phyloP scores from a whole-genome alignment of 345 rosid species.

The Anastatica hierochuntica region DNA sequence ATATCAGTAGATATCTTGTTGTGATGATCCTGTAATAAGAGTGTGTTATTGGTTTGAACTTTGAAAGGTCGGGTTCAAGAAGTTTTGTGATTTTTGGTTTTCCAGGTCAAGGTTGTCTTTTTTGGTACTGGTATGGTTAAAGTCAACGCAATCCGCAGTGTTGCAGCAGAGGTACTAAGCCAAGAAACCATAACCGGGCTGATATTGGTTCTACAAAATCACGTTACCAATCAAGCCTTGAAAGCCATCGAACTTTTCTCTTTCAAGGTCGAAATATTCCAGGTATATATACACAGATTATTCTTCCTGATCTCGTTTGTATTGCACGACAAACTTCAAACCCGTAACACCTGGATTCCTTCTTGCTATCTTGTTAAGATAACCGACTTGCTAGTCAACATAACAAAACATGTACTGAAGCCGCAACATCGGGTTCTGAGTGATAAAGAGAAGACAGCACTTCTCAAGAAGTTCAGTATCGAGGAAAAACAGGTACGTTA shows the following conservation, averaged over 20 bases:
- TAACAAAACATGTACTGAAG: conserved; percentile 72
- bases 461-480: conserved; percentile 51
- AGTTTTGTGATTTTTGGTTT: no score
- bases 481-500: conserved; percentile 98
- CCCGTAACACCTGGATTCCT: no score
- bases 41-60: no score
- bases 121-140: conserved; percentile 57
- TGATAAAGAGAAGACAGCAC: conserved; percentile 49
- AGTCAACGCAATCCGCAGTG: conserved; percentile 48
- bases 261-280: conserved; percentile 80
- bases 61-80: no score
- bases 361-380: conserved; percentile 44
- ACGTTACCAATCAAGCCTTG: conserved; percentile 65
- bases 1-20: no score
- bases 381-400: conserved; percentile 63
- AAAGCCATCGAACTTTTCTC: conserved; percentile 62
- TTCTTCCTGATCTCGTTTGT: not conserved
- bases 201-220: conserved; percentile 61
- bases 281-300: conserved; percentile 40
- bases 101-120: conserved; percentile 63
- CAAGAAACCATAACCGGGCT: conserved; percentile 56
- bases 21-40: not conserved
- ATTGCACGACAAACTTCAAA: conserved; percentile 3
- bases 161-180: conserved; percentile 47
- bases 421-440: conserved; percentile 59